Base-by-base conservation (phyloP, 1,139 yeast genomes). In the Candida gigantensis region DNA sequence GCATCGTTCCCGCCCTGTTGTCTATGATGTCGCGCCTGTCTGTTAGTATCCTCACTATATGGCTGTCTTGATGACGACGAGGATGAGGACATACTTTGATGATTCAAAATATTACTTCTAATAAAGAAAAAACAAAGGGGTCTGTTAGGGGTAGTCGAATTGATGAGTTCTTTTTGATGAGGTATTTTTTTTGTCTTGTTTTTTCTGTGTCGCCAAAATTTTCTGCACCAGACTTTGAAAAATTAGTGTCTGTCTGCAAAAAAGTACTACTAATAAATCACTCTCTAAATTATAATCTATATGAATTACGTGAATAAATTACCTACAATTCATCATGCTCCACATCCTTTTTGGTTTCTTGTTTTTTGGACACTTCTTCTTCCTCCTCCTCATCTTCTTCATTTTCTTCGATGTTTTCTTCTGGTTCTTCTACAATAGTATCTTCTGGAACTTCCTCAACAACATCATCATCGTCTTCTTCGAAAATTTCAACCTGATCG, bases 251-350 rank as follows among this genome's bases (percentile, higher is more conserved):
- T n/a, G n/a, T n/a, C n/a, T n/a, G n/a, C n/a, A n/a, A n/a, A n/a
- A n/a, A n/a, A n/a, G n/a, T n/a, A n/a, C n/a, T n/a, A n/a, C n/a
- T n/a, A n/a, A n/a, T n/a, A n/a, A n/a, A n/a, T n/a, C n/a, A n/a
- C n/a, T n/a, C n/a, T n/a, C n/a, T n/a, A n/a, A n/a, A n/a, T n/a
- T n/a, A n/a, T n/a, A n/a, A n/a, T n/a, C n/a, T n/a, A n/a, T n/a
- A n/a, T n/a, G n/a, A n/a, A n/a, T n/a, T n/a, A n/a, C n/a, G n/a
- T n/a, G n/a, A 18, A 18, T 16, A 11, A 17, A n/a, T 14, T 8
- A 3, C 6, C 28, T 69, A 80, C 66, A 81, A 72, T 62, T 81
- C 88, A 57, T 81, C 87, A 58, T 79, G 84, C 9, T 47, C 53
- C 4, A 50, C 16, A 28, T 41, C 35, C 10, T 9, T 9, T 37